Evolutionary conservation across 2,329 filamentous ascomycete genomes (phyloP).

Genomic region (Cordyceps cateniannulata): DNA sequence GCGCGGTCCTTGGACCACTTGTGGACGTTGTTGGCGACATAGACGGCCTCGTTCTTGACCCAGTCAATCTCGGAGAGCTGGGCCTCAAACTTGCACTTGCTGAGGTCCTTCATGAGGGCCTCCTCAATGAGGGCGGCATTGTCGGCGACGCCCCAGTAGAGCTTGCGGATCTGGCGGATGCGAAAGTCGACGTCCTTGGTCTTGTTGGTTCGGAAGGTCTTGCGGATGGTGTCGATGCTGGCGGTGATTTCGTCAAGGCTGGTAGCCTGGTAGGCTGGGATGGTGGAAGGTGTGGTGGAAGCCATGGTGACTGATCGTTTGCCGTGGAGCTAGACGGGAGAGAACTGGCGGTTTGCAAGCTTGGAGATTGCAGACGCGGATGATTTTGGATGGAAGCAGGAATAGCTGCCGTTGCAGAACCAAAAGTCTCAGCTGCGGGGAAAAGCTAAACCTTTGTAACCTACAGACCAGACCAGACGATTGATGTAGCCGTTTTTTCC

Average conservation of each 20-base stretch:
- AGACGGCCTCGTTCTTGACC: conserved; percentile 74
- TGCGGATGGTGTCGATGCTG: conserved; percentile 53
- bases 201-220: conserved; percentile 70
- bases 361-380: too few relatives aligned
- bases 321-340: not conserved
- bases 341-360: not conserved
- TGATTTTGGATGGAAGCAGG: too few relatives aligned
- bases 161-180: conserved; percentile 78
- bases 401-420: too few relatives aligned
- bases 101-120: conserved; percentile 70
- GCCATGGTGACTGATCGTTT: conserved; percentile 29
- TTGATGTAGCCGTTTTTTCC: too few relatives aligned
- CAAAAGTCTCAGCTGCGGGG: too few relatives aligned
- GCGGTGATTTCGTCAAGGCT: conserved; percentile 58
- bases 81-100: conserved; percentile 71
- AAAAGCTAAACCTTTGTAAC: too few relatives aligned
- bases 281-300: conserved; percentile 31
- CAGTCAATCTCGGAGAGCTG: conserved; percentile 70
- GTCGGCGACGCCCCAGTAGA: conserved; percentile 90
- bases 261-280: conserved; percentile 52
- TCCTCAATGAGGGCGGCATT: conserved; percentile 65
- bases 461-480: too few relatives aligned
- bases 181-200: conserved; percentile 80
- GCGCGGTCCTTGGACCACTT: conserved; percentile 79
- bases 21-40: conserved; percentile 69